These are phyloP conservation scores for Polygonum maritimum DNA, from an alignment of 148 eudicot species.

Conservation along the genomic window DNA sequence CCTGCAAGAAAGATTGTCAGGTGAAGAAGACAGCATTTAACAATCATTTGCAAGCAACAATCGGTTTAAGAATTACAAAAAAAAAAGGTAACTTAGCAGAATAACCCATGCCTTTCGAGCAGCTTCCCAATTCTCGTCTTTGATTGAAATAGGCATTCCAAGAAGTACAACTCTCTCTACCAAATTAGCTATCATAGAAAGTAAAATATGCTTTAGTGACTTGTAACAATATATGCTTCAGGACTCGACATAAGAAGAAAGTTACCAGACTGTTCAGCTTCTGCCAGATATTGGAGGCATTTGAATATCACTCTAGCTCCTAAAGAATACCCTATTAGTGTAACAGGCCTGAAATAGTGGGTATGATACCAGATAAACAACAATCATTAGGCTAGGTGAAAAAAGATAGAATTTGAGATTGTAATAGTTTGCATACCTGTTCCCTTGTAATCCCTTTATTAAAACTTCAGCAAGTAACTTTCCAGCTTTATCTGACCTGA, in stretches of 20 bases:
- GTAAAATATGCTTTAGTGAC: slow-evolving; percentile 8
- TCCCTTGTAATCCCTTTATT: slow-evolving; percentile 79
- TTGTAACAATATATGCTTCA: slow-evolving; percentile 1
- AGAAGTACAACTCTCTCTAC: slow-evolving; percentile 96
- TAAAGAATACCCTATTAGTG: slow-evolving; percentile 89
- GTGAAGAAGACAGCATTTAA: not conserved
- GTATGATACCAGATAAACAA: slow-evolving; percentile 11
- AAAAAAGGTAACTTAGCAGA: not conserved
- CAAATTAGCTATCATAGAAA: slow-evolving; percentile 54
- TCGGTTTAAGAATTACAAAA: not conserved
- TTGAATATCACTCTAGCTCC: slow-evolving; percentile 95
- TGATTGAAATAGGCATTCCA: slow-evolving; percentile 77
- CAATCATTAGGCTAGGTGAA: slow-evolving; percentile 3
- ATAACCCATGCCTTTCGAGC: slow-evolving; percentile 54
- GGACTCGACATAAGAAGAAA: not conserved
- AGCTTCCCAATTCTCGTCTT: slow-evolving; percentile 88
- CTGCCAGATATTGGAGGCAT: slow-evolving; percentile 66
- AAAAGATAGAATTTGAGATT: not conserved
- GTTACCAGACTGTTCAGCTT: slow-evolving; percentile 52
- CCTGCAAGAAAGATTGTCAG: slow-evolving; percentile 34
- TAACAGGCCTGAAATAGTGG: slow-evolving; percentile 79
- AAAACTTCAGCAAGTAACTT: slow-evolving; percentile 89
- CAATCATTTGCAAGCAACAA: not conserved
- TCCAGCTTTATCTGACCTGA: slow-evolving; percentile 97
- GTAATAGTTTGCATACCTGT: slow-evolving; percentile 44